These are phyloP conservation scores for Mycena polygramma DNA, from an alignment of 768 basidiomycete genomes.

Conservation along the genomic window DNA sequence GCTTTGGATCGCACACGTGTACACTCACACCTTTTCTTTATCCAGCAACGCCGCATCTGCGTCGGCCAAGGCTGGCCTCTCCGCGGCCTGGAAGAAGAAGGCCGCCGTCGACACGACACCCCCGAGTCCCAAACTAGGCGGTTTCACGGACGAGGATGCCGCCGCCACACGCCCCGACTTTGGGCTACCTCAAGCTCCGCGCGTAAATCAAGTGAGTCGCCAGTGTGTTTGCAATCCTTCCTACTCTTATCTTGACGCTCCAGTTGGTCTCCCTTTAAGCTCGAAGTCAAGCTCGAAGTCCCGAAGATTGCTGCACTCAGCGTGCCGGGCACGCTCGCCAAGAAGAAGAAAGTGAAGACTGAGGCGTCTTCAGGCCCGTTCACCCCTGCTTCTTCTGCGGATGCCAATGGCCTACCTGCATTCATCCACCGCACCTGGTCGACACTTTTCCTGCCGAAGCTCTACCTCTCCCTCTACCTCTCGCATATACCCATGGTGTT, in stretches of 20 bases:
- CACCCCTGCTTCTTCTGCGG: neutral
- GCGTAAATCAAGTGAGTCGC: slow-evolving; percentile 8
- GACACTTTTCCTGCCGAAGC: neutral
- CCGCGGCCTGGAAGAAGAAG: slow-evolving; percentile 2
- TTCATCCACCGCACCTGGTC: neutral
- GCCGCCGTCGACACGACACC: neutral
- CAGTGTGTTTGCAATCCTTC: too few relatives aligned
- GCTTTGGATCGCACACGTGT: slow-evolving; percentile 1
- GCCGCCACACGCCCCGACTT: neutral
- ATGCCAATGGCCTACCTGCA: slow-evolving; percentile 4
- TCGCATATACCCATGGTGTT: neutral
- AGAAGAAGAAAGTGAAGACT: neutral
- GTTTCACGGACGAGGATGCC: slow-evolving; percentile 15
- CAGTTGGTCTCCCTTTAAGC: too few relatives aligned
- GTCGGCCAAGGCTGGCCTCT: slow-evolving; percentile 1
- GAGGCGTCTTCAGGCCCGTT: slow-evolving; percentile 14
- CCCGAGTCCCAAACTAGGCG: neutral
- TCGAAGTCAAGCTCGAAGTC: too few relatives aligned
- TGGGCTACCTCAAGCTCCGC: neutral
- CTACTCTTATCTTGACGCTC: too few relatives aligned
- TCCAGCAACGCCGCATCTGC: slow-evolving; percentile 17
- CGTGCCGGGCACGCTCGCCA: too few relatives aligned
- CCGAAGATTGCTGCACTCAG: neutral
- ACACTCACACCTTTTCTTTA: neutral
- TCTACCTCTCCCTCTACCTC: neutral